Base-by-base conservation (phyloP, 352 stramenopile genomes). In the Phytopythium mirpurense region DNA sequence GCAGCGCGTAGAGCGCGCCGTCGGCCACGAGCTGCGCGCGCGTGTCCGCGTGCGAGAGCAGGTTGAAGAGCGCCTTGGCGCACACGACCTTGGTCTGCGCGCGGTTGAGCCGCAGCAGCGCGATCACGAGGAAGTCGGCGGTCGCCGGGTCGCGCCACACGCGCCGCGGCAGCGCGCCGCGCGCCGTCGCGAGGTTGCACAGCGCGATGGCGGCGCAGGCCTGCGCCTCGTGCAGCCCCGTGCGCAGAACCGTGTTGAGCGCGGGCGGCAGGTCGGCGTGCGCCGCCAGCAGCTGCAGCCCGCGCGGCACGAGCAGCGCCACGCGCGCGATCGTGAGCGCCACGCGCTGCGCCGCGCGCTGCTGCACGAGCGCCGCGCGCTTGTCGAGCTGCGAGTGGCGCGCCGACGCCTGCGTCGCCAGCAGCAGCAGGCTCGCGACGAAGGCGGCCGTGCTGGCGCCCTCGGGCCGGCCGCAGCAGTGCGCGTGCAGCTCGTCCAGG, bases 101-200 rank as follows among this genome's bases (percentile, higher is more conserved):
- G 56, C 71, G 86, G 60, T 96, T 96, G 15, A 93, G 69, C 19
- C 84, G 83, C 56, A 96, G 51, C 4, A 96, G 52, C 19, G 83
- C 87, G 61, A 93, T 88, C 29, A 94, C 86, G 45, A 95, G 90
- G 52, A 95, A 94, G 54, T 95, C 86, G 16, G 86, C 84, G 26
- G 86, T 81, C 32, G 78, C 91, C 2, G 68, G 57, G 46, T 93
- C 73, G 12, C 65, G 61, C 80, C 80, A 91, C 4, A 89, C 46
- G 5, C 70, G 75, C 2, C 58, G 58, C 29, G 56, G 64, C 18
- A 68, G 44, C 26, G 63, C 53, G 9, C 68, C 63, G 16, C 72
- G 68, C 60, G 88, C 74, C 3, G 70, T 78, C 26, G 83, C 83
- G 15, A 96, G 59, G 62, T 96, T 94, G 50, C 86, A 95, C n/a